These are phyloP conservation scores for Zarea fungicola DNA, from an alignment of 2,329 filamentous ascomycete genomes.

Conservation along the genomic window DNA sequence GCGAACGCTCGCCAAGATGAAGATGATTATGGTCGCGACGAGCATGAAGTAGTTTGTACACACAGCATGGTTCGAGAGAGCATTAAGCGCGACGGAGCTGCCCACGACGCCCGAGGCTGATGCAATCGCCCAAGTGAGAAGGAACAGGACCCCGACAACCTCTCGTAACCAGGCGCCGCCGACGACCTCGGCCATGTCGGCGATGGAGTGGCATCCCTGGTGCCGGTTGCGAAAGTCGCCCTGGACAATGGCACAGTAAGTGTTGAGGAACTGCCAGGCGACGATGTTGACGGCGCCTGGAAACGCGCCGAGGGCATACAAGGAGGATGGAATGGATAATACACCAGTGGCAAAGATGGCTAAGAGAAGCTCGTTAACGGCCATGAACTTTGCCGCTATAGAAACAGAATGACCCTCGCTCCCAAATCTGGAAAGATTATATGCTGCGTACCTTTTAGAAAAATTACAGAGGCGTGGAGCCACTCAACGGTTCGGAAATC, in stretches of 20 bases:
- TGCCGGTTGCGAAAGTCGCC: conserved; percentile 35
- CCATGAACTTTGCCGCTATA: too few species aligned
- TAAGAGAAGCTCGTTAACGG: too few species aligned
- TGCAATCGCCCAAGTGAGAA: conserved; percentile 52
- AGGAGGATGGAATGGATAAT: conserved; percentile 36
- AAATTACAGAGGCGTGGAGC: conserved; percentile 43
- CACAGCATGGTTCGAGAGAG: conserved; percentile 50
- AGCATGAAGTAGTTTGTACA: conserved; percentile 56
- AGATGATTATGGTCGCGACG: conserved; percentile 45
- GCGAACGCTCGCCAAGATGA: conserved; percentile 45
- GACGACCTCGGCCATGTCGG: conserved; percentile 54
- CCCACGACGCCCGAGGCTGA: conserved; percentile 54
- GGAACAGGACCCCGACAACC: conserved; percentile 49
- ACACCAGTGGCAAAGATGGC: conserved; percentile 40
- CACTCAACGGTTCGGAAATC: conserved; percentile 45
- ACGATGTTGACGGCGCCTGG: conserved; percentile 39
- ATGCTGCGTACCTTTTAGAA: conserved; percentile 40
- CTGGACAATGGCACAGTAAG: conserved; percentile 35
- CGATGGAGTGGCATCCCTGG: conserved; percentile 34
- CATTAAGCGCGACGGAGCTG: conserved; percentile 54
- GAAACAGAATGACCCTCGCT: too few species aligned
- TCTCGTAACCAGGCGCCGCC: conserved; percentile 48
- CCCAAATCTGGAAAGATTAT: too few species aligned
- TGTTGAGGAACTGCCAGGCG: conserved; percentile 36
- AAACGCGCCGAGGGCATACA: conserved; percentile 37